These are phyloP conservation scores for Barnettozyma sp. DNA, from an alignment of 805 yeast species.

Conservation along the genomic window DNA sequence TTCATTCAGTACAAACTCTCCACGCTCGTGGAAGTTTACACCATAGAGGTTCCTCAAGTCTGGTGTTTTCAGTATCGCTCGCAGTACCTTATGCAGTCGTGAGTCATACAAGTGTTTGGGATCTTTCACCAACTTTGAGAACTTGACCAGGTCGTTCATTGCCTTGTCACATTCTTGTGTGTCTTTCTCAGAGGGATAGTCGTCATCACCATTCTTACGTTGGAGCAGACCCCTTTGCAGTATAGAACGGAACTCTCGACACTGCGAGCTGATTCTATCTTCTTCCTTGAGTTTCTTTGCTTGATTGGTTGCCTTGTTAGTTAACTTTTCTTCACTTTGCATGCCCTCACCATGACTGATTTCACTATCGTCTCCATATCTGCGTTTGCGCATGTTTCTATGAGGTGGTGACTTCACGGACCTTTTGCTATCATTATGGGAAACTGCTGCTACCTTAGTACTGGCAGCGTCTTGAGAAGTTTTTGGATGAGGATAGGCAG, in stretches of 20 bases:
- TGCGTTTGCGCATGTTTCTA: background rate
- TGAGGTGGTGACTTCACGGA: background rate
- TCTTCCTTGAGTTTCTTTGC: conserved; percentile 4
- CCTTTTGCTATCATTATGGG: too few relatives aligned
- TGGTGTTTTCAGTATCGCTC: conserved; percentile 36
- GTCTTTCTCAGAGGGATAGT: conserved; percentile 37
- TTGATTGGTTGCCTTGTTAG: too few relatives aligned
- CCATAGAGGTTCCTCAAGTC: conserved; percentile 37
- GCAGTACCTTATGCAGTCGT: conserved; percentile 45
- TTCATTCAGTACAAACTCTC: conserved; percentile 33
- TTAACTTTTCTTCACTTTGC: background rate
- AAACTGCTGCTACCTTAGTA: too few relatives aligned
- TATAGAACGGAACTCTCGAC: conserved; percentile 33
- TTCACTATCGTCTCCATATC: background rate
- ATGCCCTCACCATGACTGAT: background rate
- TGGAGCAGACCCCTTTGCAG: conserved; percentile 44
- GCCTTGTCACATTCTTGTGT: conserved; percentile 20
- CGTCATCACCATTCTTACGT: conserved; percentile 25
- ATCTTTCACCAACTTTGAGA: conserved; percentile 28
- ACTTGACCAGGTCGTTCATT: conserved; percentile 35
- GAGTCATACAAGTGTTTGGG: conserved; percentile 36
- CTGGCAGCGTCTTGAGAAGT: background rate
- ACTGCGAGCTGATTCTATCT: background rate
- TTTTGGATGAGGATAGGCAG: background rate
- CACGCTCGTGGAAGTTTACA: conserved; percentile 39